These are phyloP conservation scores for Mycena latifolia DNA, from an alignment of 768 basidiomycete species.

Conservation along the genomic window DNA sequence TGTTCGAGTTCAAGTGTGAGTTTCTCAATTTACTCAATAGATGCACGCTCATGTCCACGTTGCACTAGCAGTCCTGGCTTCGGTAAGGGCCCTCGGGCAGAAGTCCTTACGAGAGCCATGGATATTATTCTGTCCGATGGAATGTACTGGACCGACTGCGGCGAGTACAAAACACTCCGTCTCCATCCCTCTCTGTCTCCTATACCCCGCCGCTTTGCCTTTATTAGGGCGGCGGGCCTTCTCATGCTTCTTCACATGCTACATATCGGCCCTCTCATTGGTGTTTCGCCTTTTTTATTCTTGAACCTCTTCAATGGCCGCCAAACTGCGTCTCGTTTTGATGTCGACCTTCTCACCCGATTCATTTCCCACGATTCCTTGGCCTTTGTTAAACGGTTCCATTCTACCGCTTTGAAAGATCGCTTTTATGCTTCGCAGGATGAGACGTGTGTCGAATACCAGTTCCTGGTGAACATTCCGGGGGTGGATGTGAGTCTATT, in stretches of 20 bases:
- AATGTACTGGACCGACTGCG: conserved; percentile 4
- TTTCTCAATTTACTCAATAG: neutral
- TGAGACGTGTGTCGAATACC: conserved; percentile 6
- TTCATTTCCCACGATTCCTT: too few species aligned
- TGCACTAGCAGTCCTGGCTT: neutral
- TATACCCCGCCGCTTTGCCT: neutral
- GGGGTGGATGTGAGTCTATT: neutral
- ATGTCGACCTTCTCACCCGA: too few species aligned
- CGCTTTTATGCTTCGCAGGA: too few species aligned
- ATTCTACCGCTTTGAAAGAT: too few species aligned
- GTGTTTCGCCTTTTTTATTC: too few species aligned
- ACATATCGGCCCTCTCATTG: too few species aligned
- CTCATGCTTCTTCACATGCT: too few species aligned
- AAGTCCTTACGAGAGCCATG: neutral
- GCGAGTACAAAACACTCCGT: conserved; percentile 1
- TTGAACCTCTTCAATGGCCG: too few species aligned
- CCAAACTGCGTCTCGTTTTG: too few species aligned
- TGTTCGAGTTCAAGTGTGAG: too few species aligned
- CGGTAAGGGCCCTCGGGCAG: neutral
- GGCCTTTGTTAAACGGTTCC: too few species aligned
- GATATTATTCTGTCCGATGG: neutral
- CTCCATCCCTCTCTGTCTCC: conserved; percentile 7
- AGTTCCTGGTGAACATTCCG: conserved; percentile 9
- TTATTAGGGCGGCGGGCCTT: conserved; percentile 1
- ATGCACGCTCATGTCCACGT: too few species aligned